These are phyloP conservation scores for Helminthosporium solani DNA, from an alignment of 2,329 filamentous ascomycete species.

Conservation along the genomic window DNA sequence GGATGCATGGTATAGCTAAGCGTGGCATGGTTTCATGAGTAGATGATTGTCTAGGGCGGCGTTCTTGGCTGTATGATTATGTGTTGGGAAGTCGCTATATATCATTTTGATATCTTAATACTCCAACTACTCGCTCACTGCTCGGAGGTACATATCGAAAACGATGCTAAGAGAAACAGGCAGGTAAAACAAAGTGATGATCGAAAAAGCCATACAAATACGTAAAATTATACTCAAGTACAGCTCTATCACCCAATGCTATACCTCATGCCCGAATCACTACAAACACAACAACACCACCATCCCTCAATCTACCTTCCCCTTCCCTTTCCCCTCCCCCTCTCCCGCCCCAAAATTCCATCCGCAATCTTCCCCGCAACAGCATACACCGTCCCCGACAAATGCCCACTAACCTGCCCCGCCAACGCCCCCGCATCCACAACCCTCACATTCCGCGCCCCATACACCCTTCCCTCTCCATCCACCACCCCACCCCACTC, in stretches of 20 bases:
- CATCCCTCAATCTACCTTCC: too few relatives aligned
- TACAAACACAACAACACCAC: too few relatives aligned
- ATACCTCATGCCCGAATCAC: too few relatives aligned
- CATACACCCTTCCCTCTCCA: slow-evolving; percentile 34
- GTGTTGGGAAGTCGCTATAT: too few relatives aligned
- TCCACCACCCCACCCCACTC: slow-evolving; percentile 41
- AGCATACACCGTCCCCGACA: slow-evolving; percentile 40
- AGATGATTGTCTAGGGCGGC: not conserved
- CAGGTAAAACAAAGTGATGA: too few relatives aligned
- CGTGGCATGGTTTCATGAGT: not conserved
- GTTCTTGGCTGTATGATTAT: not conserved
- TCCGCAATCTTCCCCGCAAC: slow-evolving; percentile 40
- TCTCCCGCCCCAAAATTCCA: slow-evolving; percentile 13
- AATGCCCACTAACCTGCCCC: slow-evolving; percentile 38
- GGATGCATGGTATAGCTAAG: not conserved
- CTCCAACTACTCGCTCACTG: too few relatives aligned
- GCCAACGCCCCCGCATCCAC: slow-evolving; percentile 42
- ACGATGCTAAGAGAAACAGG: too few relatives aligned
- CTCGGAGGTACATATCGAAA: too few relatives aligned
- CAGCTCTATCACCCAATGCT: too few relatives aligned
- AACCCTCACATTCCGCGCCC: slow-evolving; percentile 37
- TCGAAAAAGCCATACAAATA: too few relatives aligned
- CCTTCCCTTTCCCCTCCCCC: not conserved
- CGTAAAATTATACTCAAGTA: too few relatives aligned
- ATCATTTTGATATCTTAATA: not conserved